Conservation (phyloP, 768 basidiomycete species). For the Pleurotus pulmonarius region DNA sequence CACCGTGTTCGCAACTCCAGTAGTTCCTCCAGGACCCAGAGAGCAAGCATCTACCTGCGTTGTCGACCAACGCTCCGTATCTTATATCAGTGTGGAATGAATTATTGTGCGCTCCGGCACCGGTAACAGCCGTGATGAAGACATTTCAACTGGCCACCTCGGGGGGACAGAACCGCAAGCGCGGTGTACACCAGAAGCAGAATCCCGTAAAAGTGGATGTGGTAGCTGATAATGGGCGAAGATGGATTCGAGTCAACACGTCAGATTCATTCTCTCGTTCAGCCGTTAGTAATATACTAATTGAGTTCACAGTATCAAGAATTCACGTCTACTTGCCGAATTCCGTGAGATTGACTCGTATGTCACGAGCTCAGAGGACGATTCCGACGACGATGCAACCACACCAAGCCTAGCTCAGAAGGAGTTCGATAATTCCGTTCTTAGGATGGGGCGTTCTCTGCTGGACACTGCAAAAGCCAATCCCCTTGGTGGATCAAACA, state of each 20-base stretch:
- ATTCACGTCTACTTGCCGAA: constrained; percentile 71
- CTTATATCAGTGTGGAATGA: constrained; percentile 83
- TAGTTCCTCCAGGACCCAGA: constrained; percentile 59
- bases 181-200: constrained; percentile 16
- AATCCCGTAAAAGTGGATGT: constrained; percentile 73
- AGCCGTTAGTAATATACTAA: not conserved
- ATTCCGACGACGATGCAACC: constrained; percentile 41
- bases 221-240: constrained; percentile 66
- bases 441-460: constrained; percentile 68
- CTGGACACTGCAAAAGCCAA: constrained; percentile 60
- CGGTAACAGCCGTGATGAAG: constrained; percentile 57
- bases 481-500: constrained; percentile 35
- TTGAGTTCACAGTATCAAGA: constrained; percentile 55
- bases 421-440: constrained; percentile 68
- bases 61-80: constrained; percentile 79
- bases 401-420: constrained; percentile 41
- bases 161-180: constrained; percentile 15
- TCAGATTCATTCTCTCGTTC: constrained; percentile 33
- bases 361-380: constrained; percentile 54
- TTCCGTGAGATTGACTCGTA: constrained; percentile 86
- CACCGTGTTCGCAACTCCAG: constrained; percentile 26
- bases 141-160: constrained; percentile 32
- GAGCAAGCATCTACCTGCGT: constrained; percentile 40
- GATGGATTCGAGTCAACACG: constrained; percentile 90
- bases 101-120: constrained; percentile 54